A percentile compares a stretch with the other conserved stretches of the same genome.
Conservation (phyloP, 306 rosid species). For the Datisca glomerata region DNA sequence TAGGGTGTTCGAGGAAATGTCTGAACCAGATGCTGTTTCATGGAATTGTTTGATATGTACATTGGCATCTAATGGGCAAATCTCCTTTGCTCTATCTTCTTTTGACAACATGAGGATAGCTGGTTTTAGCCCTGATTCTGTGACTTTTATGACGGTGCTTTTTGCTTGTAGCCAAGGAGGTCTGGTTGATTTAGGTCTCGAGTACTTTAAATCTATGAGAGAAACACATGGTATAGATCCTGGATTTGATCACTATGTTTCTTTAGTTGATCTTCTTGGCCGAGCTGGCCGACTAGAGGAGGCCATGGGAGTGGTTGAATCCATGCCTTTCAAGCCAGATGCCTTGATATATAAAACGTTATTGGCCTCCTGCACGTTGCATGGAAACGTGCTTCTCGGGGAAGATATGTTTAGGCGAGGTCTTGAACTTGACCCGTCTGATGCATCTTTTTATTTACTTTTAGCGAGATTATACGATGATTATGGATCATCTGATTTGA, state of each 20-base stretch:
- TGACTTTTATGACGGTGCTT: constrained; percentile 37
- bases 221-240: constrained; percentile 31
- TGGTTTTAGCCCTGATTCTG: constrained; percentile 37
- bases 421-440: constrained; percentile 43
- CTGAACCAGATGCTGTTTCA: constrained; percentile 39
- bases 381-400: constrained; percentile 37
- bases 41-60: constrained; percentile 60
- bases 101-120: constrained; percentile 60
- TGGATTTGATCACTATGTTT: constrained; percentile 36
- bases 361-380: constrained; percentile 45
- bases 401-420: constrained; percentile 60
- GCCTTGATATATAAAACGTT: constrained; percentile 40
- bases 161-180: constrained; percentile 55
- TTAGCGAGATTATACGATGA: constrained; percentile 52
- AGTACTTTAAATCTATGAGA: constrained; percentile 44
- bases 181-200: constrained; percentile 42
- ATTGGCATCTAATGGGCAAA: constrained; percentile 32
- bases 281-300: constrained; percentile 54
- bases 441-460: constrained; percentile 44
- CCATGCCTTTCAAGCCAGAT: constrained; percentile 44
- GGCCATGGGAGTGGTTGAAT: constrained; percentile 39
- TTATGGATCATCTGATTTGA: constrained; percentile 30
- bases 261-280: constrained; percentile 53
- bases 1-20: constrained; percentile 35
- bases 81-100: constrained; percentile 38